Evolutionary conservation across 495 filamentous ascomycete genomes (phyloP).

Genomic region (Rostrohypoxylon terebratum): DNA sequence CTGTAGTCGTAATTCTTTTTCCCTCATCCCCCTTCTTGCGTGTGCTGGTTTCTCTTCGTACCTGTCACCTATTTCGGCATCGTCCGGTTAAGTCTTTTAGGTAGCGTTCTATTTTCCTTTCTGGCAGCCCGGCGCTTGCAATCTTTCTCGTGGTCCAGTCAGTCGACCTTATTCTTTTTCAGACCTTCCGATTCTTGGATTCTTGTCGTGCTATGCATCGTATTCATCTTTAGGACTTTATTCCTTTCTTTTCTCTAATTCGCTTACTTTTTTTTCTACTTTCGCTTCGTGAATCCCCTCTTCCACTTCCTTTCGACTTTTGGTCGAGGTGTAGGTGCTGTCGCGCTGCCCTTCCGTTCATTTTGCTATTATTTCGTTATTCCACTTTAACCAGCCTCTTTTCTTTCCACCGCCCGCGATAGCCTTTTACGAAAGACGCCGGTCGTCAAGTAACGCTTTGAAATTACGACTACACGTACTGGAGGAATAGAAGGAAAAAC

Average conservation of each 20-base stretch:
- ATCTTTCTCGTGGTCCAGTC: constrained; percentile 8
- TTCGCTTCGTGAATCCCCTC: constrained; percentile 52
- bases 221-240: constrained; percentile 44
- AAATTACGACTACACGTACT: constrained; percentile 31
- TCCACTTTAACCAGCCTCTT: constrained; percentile 22
- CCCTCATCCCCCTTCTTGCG: constrained; percentile 18
- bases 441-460: constrained; percentile 56
- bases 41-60: constrained; percentile 29
- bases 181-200: constrained; percentile 31
- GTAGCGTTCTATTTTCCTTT: constrained; percentile 13
- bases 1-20: constrained; percentile 24
- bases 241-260: constrained; percentile 49
- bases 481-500: constrained; percentile 38
- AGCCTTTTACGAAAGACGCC: constrained; percentile 56
- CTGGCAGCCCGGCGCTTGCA: constrained; percentile 42
- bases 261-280: constrained; percentile 49
- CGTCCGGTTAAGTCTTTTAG: constrained; percentile 17
- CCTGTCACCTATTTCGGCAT: constrained; percentile 37
- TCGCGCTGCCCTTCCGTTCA: constrained; percentile 50
- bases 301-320: constrained; percentile 36
- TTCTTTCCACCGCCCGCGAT: constrained; percentile 26
- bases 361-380: constrained; percentile 42
- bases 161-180: constrained; percentile 1
- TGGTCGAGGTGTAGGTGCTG: constrained; percentile 47
- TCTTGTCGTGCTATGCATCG: constrained; percentile 42